Conservation (phyloP, 2,329 filamentous ascomycete species). For the Colletotrichum magnum region DNA sequence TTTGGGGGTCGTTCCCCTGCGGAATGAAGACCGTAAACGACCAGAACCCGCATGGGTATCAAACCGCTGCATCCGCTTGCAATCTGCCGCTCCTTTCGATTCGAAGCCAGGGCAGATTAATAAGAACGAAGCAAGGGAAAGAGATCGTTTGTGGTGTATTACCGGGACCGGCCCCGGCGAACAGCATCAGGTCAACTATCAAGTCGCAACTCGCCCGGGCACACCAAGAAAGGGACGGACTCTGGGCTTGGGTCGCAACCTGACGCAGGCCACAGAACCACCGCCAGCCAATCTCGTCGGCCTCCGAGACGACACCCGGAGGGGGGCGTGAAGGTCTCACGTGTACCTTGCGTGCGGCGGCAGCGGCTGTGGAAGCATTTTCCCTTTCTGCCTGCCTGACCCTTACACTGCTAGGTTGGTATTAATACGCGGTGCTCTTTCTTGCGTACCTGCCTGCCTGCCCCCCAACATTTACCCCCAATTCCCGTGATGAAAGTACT, state of each 20-base stretch:
- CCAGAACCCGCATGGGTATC: conserved; percentile 26
- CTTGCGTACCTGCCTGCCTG: neutral
- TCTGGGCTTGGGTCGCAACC: conserved; percentile 37
- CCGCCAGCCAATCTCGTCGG: conserved; percentile 34
- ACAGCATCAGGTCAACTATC: conserved; percentile 5
- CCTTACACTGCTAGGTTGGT: too few relatives aligned
- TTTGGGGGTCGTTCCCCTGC: conserved; percentile 11
- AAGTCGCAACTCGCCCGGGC: conserved; percentile 29
- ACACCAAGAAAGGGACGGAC: conserved; percentile 37
- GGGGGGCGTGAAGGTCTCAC: conserved; percentile 38
- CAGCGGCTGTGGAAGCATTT: conserved; percentile 3
- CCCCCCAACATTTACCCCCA: neutral
- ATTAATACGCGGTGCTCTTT: too few relatives aligned
- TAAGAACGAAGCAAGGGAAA: conserved; percentile 2
- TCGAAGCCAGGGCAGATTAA: neutral
- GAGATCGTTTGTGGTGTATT: neutral
- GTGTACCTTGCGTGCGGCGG: conserved; percentile 36
- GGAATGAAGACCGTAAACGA: conserved; percentile 20
- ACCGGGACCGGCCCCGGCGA: conserved; percentile 24
- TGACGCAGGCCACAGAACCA: conserved; percentile 35
- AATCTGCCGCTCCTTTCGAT: conserved; percentile 10
- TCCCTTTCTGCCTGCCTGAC: neutral
- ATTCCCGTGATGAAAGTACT: conserved; percentile 6
- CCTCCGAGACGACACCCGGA: conserved; percentile 21
- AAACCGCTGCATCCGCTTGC: conserved; percentile 24